Percentiles rank a stretch among this genome's conserved stretches.
phyloP scores from a whole-genome alignment of 441 rosid genomes.

The Eruca vesicaria region DNA sequence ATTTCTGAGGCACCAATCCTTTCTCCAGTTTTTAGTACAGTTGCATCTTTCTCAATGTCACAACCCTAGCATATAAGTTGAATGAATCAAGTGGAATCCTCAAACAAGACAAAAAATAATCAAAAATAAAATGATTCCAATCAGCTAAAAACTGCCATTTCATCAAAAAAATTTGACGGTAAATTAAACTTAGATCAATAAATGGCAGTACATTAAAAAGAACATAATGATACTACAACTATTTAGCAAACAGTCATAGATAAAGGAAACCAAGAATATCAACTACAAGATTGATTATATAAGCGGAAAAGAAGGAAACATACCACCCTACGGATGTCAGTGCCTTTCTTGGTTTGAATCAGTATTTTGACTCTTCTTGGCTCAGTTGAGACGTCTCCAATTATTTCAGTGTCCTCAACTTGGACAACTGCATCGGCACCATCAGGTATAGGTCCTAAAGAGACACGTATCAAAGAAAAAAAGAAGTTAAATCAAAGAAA shows the following conservation, averaged over 20 bases:
- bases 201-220: not conserved
- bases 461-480: constrained; percentile 7
- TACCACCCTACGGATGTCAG: constrained; percentile 97
- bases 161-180: not conserved
- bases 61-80: constrained; percentile 57
- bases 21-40: constrained; percentile 70
- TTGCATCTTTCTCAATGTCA: constrained; percentile 70
- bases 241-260: not conserved
- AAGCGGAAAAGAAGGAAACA: constrained; percentile 27
- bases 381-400: constrained; percentile 38
- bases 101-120: not conserved
- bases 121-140: not conserved
- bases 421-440: constrained; percentile 98
- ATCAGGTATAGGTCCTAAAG: constrained; percentile 87
- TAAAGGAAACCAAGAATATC: constrained; percentile 3
- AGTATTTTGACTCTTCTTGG: constrained; percentile 61
- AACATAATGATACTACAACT: not conserved
- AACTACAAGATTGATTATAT: not conserved
- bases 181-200: not conserved
- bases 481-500: not conserved
- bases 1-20: constrained; percentile 85
- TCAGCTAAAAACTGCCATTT: not conserved
- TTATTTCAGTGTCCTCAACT: constrained; percentile 81
- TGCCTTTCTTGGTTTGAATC: constrained; percentile 63
- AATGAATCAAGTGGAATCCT: not conserved